Percentiles rank a stretch among this genome's conserved stretches.
These are phyloP conservation scores for Coniochaeta prunicola DNA, from an alignment of 2,329 filamentous ascomycete species.

Conservation along the genomic window DNA sequence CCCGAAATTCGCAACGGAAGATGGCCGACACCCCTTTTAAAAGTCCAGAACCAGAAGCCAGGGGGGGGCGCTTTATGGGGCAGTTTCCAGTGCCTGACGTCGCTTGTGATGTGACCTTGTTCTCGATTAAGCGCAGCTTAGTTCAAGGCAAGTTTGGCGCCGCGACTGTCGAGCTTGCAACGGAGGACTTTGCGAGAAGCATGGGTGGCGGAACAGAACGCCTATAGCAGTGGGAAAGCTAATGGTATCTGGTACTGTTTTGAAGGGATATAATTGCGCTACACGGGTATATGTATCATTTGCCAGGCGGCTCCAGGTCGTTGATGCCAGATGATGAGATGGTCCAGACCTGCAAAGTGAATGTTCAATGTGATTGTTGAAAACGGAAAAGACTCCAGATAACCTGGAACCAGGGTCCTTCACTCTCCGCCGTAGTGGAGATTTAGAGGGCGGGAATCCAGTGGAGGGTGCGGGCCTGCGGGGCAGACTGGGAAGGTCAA, in stretches of 20 bases:
- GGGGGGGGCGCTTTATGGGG: neutral
- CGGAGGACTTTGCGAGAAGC: neutral
- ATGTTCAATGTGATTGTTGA: neutral
- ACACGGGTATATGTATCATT: no score
- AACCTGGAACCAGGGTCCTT: neutral
- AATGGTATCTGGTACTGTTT: neutral
- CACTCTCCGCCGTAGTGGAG: neutral
- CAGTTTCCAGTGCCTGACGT: neutral
- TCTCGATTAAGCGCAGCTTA: neutral
- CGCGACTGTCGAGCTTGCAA: neutral
- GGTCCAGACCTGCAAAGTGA: no score
- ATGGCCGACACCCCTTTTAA: neutral
- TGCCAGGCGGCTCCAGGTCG: no score
- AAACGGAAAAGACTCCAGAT: neutral
- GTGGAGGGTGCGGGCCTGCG: no score
- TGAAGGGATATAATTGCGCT: neutral
- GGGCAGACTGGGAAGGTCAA: no score
- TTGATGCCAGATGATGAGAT: neutral
- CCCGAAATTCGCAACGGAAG: neutral
- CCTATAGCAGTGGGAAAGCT: no score
- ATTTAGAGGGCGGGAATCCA: neutral
- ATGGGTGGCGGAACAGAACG: neutral
- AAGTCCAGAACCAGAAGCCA: neutral
- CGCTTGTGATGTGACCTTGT: neutral
- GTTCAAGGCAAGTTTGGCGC: neutral